Percentiles rank a stretch among this genome's conserved stretches.
Evolutionary conservation across 164 flowering plant species (phyloP).

Genomic region (Aristolochia californica): DNA sequence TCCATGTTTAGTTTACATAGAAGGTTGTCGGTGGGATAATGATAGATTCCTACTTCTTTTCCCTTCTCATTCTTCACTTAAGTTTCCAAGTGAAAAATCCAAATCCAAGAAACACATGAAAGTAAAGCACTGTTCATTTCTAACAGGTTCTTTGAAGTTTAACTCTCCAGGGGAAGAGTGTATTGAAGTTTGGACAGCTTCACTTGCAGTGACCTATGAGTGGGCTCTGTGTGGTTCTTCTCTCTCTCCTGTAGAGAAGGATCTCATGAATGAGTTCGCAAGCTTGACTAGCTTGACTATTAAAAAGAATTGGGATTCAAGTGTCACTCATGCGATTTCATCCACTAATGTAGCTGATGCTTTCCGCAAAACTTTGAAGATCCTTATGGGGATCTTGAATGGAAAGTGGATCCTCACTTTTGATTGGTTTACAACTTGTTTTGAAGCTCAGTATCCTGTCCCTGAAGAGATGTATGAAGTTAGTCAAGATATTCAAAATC

Average conservation of each 20-base stretch:
- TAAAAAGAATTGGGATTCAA: slow-evolving; percentile 36
- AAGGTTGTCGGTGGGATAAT: too few species aligned
- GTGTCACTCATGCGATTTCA: slow-evolving; percentile 61
- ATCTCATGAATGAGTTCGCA: slow-evolving; percentile 35
- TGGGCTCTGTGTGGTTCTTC: slow-evolving; percentile 79
- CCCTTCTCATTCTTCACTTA: too few species aligned
- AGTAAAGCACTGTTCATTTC: slow-evolving; percentile 3
- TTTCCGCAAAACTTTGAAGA: slow-evolving; percentile 43
- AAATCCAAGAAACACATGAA: slow-evolving; percentile 12
- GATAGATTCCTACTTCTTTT: too few species aligned
- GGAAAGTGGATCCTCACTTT: too few species aligned
- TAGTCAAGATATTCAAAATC: too few species aligned
- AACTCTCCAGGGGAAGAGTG: slow-evolving; percentile 1
- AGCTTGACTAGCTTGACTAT: slow-evolving; percentile 34
- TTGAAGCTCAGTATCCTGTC: too few species aligned
- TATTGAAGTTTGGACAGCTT: slow-evolving; percentile 18
- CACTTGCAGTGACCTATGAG: slow-evolving; percentile 21
- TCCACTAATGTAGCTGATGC: slow-evolving; percentile 46
- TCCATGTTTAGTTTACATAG: slow-evolving; percentile 14
- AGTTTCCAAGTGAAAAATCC: too few species aligned
- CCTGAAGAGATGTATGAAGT: too few species aligned
- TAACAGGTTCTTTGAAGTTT: slow-evolving; percentile 13
- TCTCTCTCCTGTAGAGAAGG: slow-evolving; percentile 60
- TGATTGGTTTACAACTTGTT: too few species aligned
- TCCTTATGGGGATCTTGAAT: too few species aligned